These are phyloP conservation scores for Fonsecaea pugnacius DNA, from an alignment of 2,329 filamentous ascomycete species.

Conservation along the genomic window DNA sequence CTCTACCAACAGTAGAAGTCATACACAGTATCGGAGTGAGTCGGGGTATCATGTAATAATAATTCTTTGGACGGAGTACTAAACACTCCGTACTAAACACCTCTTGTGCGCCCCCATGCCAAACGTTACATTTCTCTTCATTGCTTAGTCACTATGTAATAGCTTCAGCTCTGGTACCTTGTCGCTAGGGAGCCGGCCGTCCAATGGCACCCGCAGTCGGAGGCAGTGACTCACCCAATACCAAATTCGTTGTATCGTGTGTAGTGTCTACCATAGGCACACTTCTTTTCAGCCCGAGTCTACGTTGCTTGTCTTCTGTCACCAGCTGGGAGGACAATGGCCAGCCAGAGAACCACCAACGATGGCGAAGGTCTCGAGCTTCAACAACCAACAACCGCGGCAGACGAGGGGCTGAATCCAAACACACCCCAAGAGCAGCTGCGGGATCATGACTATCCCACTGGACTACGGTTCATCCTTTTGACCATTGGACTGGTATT, in stretches of 20 bases:
- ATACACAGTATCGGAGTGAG: too few relatives aligned
- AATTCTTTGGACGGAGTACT: too few relatives aligned
- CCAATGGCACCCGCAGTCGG: neutral
- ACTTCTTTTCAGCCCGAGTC: neutral
- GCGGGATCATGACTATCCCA: constrained; percentile 21
- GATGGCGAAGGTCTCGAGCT: neutral
- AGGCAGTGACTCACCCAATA: neutral
- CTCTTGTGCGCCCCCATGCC: neutral
- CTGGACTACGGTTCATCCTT: constrained; percentile 19
- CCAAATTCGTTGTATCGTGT: neutral
- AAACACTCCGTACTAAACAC: too few relatives aligned
- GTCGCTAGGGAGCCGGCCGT: neutral
- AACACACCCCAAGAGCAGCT: neutral
- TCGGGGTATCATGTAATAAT: too few relatives aligned
- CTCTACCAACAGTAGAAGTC: too few relatives aligned
- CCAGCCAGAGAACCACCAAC: neutral
- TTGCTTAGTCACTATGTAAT: neutral
- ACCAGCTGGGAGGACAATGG: neutral
- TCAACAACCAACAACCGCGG: neutral
- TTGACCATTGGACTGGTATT: constrained; percentile 23
- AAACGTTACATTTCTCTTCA: neutral
- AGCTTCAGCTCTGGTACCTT: neutral
- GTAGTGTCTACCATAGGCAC: neutral
- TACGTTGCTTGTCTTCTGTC: neutral
- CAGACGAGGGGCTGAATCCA: neutral